Conservation (phyloP, 768 basidiomycete genomes). For the Pulveroboletus sp. region DNA sequence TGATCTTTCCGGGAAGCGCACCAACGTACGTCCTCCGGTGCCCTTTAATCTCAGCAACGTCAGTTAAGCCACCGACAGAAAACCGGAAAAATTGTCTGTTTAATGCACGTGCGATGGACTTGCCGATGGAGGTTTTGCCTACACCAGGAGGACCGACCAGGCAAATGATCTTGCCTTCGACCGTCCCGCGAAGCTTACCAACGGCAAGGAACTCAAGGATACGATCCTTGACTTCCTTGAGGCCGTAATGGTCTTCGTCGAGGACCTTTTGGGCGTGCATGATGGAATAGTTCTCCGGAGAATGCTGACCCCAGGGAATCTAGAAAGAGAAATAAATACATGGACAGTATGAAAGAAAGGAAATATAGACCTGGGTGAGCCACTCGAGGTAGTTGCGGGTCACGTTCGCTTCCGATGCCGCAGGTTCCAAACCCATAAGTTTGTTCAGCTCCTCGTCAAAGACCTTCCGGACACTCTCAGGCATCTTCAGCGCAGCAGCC, state of each 20-base stretch:
- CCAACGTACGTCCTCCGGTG: conserved; percentile 96
- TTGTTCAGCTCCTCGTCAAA: conserved; percentile 96
- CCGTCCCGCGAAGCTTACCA: conserved; percentile 89
- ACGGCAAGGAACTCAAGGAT: conserved; percentile 96
- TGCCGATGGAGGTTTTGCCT: conserved; percentile 95
- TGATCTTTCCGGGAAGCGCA: conserved; percentile 91
- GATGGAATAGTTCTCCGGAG: conserved; percentile 89
- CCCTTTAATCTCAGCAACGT: conserved; percentile 99
- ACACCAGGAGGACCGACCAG: conserved; percentile 97
- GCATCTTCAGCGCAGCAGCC: conserved; percentile 80
- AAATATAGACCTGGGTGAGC: conserved; percentile 64
- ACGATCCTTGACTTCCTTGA: conserved; percentile 87
- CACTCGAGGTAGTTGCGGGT: conserved; percentile 94
- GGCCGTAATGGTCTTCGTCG: conserved; percentile 93
- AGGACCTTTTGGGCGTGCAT: conserved; percentile 74
- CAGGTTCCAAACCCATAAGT: conserved; percentile 83
- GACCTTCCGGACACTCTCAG: conserved; percentile 82
- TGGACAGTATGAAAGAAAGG: neutral
- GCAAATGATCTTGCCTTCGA: conserved; percentile 96
- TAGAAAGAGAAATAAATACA: conserved; percentile 27
- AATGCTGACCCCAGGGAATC: conserved; percentile 97
- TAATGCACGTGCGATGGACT: conserved; percentile 88
- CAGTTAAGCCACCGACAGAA: conserved; percentile 92
- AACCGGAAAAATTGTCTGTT: conserved; percentile 94
- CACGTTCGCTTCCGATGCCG: conserved; percentile 89